These are phyloP conservation scores for Eucalyptus victrix DNA, from an alignment of 345 rosid genomes.

Conservation along the genomic window DNA sequence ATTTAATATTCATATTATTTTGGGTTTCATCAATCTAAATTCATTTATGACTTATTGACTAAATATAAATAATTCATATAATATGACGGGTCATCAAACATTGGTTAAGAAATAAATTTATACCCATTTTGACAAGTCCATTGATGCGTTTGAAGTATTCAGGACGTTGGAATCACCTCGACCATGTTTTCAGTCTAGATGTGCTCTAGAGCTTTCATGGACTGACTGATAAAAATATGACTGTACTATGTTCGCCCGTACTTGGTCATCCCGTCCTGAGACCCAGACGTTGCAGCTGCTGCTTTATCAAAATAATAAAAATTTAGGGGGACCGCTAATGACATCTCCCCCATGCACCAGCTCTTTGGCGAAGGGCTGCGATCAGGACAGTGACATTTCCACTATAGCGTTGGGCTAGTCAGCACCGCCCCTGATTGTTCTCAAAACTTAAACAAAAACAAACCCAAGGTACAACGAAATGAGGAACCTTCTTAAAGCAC, in stretches of 20 bases:
- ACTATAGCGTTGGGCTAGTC: background rate
- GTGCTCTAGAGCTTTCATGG: background rate
- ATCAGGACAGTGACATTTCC: background rate
- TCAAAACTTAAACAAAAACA: background rate
- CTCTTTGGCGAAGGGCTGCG: background rate
- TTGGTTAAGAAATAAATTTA: no score
- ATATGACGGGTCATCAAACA: fast-evolving
- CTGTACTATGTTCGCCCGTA: background rate
- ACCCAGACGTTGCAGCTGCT: background rate
- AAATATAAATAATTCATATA: background rate
- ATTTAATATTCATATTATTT: background rate
- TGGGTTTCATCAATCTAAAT: background rate
- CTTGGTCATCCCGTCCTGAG: background rate
- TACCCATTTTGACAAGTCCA: no score
- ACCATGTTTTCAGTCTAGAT: background rate
- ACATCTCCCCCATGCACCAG: background rate
- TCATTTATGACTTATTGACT: background rate
- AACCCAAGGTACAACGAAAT: background rate
- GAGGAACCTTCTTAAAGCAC: background rate
- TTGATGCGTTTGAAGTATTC: fast-evolving
- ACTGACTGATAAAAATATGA: background rate
- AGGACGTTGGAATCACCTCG: fast-evolving
- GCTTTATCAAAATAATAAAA: background rate
- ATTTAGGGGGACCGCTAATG: background rate
- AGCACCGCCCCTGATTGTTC: background rate